Conservation (phyloP, 345 rosid species). For the Ceriops zippeliana region DNA sequence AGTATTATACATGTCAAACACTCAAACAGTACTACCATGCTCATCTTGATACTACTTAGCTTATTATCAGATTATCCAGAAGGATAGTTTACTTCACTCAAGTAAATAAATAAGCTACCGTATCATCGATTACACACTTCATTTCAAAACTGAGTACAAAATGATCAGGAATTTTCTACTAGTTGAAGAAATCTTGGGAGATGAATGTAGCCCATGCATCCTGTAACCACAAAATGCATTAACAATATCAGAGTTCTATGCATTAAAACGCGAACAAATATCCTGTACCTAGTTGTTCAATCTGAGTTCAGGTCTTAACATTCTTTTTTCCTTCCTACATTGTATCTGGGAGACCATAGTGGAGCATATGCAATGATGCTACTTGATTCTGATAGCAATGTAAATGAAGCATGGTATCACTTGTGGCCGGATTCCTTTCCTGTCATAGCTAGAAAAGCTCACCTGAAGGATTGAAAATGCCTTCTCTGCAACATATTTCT, state of each 20-base stretch:
- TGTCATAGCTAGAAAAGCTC: neutral
- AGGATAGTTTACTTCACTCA: neutral
- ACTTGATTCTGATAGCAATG: too few relatives aligned
- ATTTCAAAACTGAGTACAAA: neutral
- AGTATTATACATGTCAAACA: too few relatives aligned
- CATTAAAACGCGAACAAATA: neutral
- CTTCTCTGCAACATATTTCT: slow-evolving; percentile 66
- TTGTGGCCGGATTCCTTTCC: neutral
- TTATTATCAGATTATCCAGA: too few relatives aligned
- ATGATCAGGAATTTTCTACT: slow-evolving; percentile 1
- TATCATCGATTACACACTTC: neutral
- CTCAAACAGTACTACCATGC: too few relatives aligned
- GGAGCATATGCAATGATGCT: too few relatives aligned
- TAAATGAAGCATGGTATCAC: too few relatives aligned
- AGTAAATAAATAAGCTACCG: neutral
- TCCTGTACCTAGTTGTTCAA: neutral
- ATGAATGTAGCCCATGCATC: slow-evolving; percentile 71
- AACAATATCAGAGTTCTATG: neutral
- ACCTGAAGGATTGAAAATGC: slow-evolving; percentile 87
- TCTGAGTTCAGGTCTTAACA: neutral
- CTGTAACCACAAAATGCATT: slow-evolving; percentile 29
- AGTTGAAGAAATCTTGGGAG: slow-evolving; percentile 45
- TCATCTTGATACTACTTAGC: too few relatives aligned
- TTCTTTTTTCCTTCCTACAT: neutral
- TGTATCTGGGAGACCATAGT: too few relatives aligned